Evolutionary conservation across 2,329 filamentous ascomycete genomes (phyloP), one percentile per base, ranked within the genome.

Genomic region (Aureobasidium sp.): DNA sequence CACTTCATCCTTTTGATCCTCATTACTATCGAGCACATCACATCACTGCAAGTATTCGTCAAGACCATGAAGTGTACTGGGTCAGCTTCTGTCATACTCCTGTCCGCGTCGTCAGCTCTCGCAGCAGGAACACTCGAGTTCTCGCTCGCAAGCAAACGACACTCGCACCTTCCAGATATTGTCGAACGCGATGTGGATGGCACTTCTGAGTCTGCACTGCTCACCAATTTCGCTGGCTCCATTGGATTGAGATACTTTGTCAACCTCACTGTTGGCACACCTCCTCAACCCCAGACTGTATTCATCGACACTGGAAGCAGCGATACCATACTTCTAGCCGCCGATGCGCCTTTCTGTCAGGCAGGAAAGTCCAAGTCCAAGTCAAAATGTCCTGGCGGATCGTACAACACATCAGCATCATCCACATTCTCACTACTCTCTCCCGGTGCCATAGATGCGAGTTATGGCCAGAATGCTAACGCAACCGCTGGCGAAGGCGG

Each of bases 251-350:
- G 31, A 43, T 62, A 53, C 15, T 33, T 40, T 11, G 13, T 62
- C 23, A 62, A 62, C 25, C 23, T 77, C 51, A 75, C 74, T 15
- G 71, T 76, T 20, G 76, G 76, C 23, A 76, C 73, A 2, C 76
- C 75, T 18, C 71, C 74, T 13, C 75, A 77, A 69, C 48, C 64
- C 8, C 71, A 75, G 53, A 71, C 71, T 18, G 73, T 76, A 48
- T 73, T 76, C 55, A 70, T 77, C 58, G 76, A 77, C 56, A 76
- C 76, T 51, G 76, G 76, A 50, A 75, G 73, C 56, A 71, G 70
- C 33, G 76, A 77, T 50, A 72, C 76, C 15, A 76, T 75, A 64
- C 71, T 76, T 63, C 71, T 75, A 61, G 69, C 73, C 10, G 59
- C 67, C 0, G 64, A 73, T 51, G 67, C 68, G 40, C 10, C 31